Evolutionary conservation across 2,329 filamentous ascomycete species (phyloP).

Genomic region (Fusarium domesticum): DNA sequence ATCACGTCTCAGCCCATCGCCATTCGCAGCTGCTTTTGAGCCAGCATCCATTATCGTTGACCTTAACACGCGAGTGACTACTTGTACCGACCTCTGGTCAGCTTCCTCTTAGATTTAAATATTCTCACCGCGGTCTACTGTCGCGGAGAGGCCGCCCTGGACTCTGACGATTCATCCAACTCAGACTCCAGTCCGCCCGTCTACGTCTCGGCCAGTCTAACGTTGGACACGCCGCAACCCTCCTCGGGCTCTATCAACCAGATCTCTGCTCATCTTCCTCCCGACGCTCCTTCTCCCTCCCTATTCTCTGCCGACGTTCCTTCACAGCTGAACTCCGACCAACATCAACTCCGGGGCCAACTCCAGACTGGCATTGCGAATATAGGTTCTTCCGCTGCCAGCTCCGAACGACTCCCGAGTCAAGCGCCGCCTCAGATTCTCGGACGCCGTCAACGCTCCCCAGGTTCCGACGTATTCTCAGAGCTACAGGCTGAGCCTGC

Average conservation of each 20-base stretch:
- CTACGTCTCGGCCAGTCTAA: slow-evolving; percentile 61
- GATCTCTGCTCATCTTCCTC: slow-evolving; percentile 39
- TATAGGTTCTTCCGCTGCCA: slow-evolving; percentile 40
- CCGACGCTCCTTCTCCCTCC: slow-evolving; percentile 5
- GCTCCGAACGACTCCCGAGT: slow-evolving; percentile 23
- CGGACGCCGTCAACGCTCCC: slow-evolving; percentile 54
- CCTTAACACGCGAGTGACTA: slow-evolving; percentile 14
- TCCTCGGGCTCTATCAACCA: slow-evolving; percentile 47
- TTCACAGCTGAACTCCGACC: too few species aligned
- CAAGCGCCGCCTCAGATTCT: slow-evolving; percentile 41
- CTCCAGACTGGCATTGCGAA: slow-evolving; percentile 37
- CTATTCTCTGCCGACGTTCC: slow-evolving; percentile 15
- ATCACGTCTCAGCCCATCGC: slow-evolving; percentile 13
- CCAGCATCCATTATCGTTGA: slow-evolving; percentile 1
- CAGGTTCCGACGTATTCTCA: slow-evolving; percentile 33
- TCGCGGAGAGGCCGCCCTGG: slow-evolving; percentile 44
- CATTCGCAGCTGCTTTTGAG: slow-evolving; percentile 6
- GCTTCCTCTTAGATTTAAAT: slow-evolving; percentile 18
- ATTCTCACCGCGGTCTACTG: slow-evolving; percentile 36
- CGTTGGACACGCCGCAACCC: slow-evolving; percentile 54
- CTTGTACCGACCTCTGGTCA: slow-evolving; percentile 23
- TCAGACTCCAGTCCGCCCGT: slow-evolving; percentile 34
- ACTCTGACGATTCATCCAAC: slow-evolving; percentile 36
- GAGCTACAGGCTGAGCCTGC: slow-evolving; percentile 34
- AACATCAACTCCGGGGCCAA: slow-evolving; percentile 25